These are phyloP conservation scores for Phragmites australis DNA, from an alignment of 176 grass and related monocot species.

Conservation along the genomic window DNA sequence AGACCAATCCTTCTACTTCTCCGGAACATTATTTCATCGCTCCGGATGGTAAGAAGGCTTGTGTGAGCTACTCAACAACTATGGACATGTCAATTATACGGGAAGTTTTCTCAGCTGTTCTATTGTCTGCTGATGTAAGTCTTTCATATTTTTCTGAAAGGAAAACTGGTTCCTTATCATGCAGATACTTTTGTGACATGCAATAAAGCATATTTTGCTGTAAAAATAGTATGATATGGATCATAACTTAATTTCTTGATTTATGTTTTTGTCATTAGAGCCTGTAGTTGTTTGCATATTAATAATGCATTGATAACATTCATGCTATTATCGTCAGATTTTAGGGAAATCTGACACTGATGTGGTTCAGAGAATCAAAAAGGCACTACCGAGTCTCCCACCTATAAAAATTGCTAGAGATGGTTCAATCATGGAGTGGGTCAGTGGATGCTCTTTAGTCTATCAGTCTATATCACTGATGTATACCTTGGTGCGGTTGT, in stretches of 20 bases:
- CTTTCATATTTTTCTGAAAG: constrained; percentile 12
- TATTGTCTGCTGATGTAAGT: constrained; percentile 69
- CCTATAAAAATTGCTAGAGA: constrained; percentile 79
- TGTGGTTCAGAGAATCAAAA: constrained; percentile 67
- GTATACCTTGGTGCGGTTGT: background rate
- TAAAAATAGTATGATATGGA: constrained; percentile 11
- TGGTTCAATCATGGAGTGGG: constrained; percentile 93
- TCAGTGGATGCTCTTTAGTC: constrained; percentile 35
- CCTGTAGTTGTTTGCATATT: constrained; percentile 23
- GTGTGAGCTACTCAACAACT: constrained; percentile 89
- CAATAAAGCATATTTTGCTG: background rate
- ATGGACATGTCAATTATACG: constrained; percentile 91
- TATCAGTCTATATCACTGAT: constrained; percentile 18
- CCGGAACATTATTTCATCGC: constrained; percentile 90
- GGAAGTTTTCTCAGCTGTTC: constrained; percentile 72
- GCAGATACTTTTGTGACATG: background rate
- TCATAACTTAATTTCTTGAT: constrained; percentile 16
- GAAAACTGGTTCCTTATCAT: background rate
- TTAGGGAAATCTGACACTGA: constrained; percentile 61
- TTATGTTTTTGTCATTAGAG: background rate
- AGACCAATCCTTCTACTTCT: constrained; percentile 92
- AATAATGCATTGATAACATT: constrained; percentile 21
- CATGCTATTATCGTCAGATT: constrained; percentile 47
- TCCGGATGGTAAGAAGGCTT: constrained; percentile 70
- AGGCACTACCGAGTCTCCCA: constrained; percentile 58